Evolutionary conservation across 2,329 filamentous ascomycete species (phyloP).

Genomic region (Apiospora sp.): DNA sequence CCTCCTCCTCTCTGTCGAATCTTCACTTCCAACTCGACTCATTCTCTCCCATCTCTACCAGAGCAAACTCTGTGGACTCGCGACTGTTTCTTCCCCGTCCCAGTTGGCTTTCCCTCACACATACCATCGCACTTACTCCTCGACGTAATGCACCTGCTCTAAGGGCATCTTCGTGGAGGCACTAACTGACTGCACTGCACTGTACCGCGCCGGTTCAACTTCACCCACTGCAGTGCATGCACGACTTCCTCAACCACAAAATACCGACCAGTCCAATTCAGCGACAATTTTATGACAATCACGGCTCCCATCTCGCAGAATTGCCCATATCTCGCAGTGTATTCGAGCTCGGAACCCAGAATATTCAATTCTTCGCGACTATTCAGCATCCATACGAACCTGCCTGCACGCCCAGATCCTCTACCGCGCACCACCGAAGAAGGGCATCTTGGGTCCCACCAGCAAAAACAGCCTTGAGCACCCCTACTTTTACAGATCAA

Average conservation of each 20-base stretch:
- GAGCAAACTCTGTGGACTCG: not conserved
- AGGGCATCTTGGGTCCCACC: not conserved
- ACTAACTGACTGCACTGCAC: constrained; percentile 3
- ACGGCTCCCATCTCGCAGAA: not conserved
- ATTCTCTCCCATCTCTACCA: constrained; percentile 13
- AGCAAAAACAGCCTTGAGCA: constrained; percentile 11
- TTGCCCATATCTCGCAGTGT: not conserved
- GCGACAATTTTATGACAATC: not conserved
- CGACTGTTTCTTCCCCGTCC: not conserved
- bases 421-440: constrained; percentile 1
- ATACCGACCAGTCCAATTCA: not conserved
- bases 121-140: not conserved
- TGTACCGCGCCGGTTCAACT: constrained; percentile 8
- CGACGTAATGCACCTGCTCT: constrained; percentile 14
- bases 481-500: not conserved
- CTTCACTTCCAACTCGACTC: constrained; percentile 14
- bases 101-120: not conserved
- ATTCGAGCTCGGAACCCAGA: not conserved
- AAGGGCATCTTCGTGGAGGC: constrained; percentile 13
- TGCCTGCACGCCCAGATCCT: not conserved
- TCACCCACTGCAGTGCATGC: constrained; percentile 13
- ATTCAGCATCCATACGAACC: not conserved
- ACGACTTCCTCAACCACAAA: constrained; percentile 13
- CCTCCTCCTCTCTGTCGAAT: constrained; percentile 6
- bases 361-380: constrained; percentile 11